Evolutionary conservation across 139 green algal species (phyloP).

Genomic region (Trebouxia sp.): DNA sequence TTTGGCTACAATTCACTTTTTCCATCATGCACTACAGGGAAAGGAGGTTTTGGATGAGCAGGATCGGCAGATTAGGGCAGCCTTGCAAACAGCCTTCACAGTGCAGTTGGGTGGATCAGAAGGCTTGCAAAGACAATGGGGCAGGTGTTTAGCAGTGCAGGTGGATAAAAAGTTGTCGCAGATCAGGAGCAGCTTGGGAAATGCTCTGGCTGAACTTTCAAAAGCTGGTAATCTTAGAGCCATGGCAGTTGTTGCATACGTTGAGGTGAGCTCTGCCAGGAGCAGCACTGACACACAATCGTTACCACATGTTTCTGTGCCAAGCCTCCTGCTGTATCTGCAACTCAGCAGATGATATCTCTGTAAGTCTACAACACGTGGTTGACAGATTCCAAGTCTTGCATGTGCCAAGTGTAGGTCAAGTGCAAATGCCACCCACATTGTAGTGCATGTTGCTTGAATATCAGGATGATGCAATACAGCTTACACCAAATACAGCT

Average conservation of each 20-base stretch:
- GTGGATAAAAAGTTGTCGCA: conserved; percentile 24
- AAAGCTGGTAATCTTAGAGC: conserved; percentile 31
- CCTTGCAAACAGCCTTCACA: conserved; percentile 31
- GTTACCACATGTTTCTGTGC: not conserved
- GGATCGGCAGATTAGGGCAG: conserved; percentile 25
- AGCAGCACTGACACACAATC: too few relatives aligned
- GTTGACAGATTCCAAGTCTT: too few relatives aligned
- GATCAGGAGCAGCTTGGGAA: conserved; percentile 56
- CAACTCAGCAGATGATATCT: too few relatives aligned
- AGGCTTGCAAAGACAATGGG: conserved; percentile 28
- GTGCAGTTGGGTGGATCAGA: conserved; percentile 44
- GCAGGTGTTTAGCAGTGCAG: conserved; percentile 44
- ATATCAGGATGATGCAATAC: too few relatives aligned
- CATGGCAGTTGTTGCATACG: conserved; percentile 44
- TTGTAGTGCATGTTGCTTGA: too few relatives aligned
- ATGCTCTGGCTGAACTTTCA: conserved; percentile 48
- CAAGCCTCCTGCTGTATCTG: not conserved
- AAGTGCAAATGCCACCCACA: too few relatives aligned
- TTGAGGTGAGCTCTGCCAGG: conserved; percentile 42
- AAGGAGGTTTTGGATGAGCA: conserved; percentile 32
- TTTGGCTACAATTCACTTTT: too few relatives aligned
- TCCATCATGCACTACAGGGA: too few relatives aligned
- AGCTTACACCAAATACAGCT: too few relatives aligned
- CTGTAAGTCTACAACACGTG: too few relatives aligned
- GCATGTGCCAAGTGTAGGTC: too few relatives aligned